Base-by-base conservation (phyloP, 805 yeast genomes). In the Diddensiella caesifluorescens region DNA sequence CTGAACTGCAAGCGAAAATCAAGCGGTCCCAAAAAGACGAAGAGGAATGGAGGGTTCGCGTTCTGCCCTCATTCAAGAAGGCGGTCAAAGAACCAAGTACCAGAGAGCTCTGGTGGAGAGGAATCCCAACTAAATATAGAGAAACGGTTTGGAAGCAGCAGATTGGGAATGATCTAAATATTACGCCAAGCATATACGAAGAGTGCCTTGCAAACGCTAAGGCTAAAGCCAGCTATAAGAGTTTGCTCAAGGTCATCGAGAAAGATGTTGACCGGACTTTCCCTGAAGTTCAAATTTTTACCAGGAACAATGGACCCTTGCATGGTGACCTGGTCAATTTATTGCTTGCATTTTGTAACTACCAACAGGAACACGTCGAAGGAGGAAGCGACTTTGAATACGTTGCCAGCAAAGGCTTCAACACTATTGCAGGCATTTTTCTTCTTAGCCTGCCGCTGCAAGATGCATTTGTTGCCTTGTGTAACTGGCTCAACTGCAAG, bases 21-120 rank as follows among this genome's bases (percentile, higher is more conserved):
- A 51, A 49, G 36, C 53, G 54, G 3, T 50, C 51, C 22, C 43
- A 44, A 20, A 57, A 53, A 32, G 63, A 64, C 43, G 48, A 45
- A 27, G 32, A 32, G 1, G 54, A 53, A 5, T 78, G 83, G 83
- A 47, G 45, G 19, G 35, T 42, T 6, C 55, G 61, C 31, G 65
- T 74, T 5, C 44, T 70, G 3, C 65, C 69, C 5, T 56, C 67
- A 37, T 68, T 63, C 40, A 53, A 56, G 19, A 44, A 47, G 4
- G 60, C 62, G 32, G 55, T 73, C 16, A 57, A 61, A 40, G 53
- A 60, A 10, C 63, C 72, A 1, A 52, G 62, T 16, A 67, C 71
- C 4, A 63, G 80, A 34, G 80, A 76, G 46, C 57, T 77, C 23
- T 75, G 79, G 75, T 77, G 83, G 83, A 60, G 79, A 26, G 80